Percentiles rank a stretch among this genome's conserved stretches.
These are phyloP conservation scores for Achaetomiella virescens DNA, from an alignment of 495 filamentous ascomycete species.

Conservation along the genomic window DNA sequence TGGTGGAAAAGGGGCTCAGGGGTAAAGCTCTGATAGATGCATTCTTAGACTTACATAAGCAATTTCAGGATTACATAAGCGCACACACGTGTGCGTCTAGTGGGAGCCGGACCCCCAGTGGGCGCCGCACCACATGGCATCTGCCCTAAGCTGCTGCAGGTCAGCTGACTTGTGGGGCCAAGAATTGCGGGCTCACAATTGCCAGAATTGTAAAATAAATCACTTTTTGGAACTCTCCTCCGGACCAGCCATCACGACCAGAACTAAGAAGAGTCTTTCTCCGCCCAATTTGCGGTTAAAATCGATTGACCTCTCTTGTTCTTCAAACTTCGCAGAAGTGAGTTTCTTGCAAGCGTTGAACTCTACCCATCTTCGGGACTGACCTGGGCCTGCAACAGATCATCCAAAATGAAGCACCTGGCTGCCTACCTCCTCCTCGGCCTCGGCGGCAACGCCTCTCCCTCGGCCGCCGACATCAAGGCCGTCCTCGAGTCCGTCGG, in stretches of 20 bases:
- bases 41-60: no score
- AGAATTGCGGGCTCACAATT: slow-evolving; percentile 27
- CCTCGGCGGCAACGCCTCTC: slow-evolving; percentile 87
- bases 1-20: no score
- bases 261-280: slow-evolving; percentile 54
- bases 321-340: slow-evolving; percentile 29
- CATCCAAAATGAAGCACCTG: slow-evolving; percentile 95
- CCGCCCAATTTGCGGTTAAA: slow-evolving; percentile 51
- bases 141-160: slow-evolving; percentile 25
- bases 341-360: slow-evolving; percentile 8
- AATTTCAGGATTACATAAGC: no score
- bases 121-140: no score
- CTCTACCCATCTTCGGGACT: background rate
- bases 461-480: slow-evolving; percentile 84
- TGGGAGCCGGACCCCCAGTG: no score
- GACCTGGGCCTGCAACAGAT: slow-evolving; percentile 9
- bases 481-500: slow-evolving; percentile 87
- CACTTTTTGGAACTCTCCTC: slow-evolving; percentile 13
- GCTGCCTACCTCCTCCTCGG: slow-evolving; percentile 96
- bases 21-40: no score
- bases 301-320: slow-evolving; percentile 53
- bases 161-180: slow-evolving; percentile 28
- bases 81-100: no score
- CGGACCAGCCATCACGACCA: slow-evolving; percentile 22
- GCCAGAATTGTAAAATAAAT: slow-evolving; percentile 31